These are phyloP conservation scores for Monascus purpureus DNA, from an alignment of 495 filamentous ascomycete genomes.

Conservation along the genomic window DNA sequence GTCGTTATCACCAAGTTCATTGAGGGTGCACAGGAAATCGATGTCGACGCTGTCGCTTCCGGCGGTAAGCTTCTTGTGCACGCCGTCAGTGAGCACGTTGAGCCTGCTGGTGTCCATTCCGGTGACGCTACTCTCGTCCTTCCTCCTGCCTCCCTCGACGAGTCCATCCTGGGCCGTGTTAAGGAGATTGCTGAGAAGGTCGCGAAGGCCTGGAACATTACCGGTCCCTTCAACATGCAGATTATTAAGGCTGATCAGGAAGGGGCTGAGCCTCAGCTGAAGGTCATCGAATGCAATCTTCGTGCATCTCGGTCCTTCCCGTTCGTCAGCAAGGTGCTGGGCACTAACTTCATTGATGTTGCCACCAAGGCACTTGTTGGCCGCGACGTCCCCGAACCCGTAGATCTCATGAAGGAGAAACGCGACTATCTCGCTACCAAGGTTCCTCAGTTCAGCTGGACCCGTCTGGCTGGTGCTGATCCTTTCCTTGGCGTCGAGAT, in stretches of 20 bases:
- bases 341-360: slow-evolving; percentile 93
- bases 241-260: slow-evolving; percentile 81
- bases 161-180: slow-evolving; percentile 61
- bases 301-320: slow-evolving; percentile 96
- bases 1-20: slow-evolving; percentile 99
- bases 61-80: slow-evolving; percentile 78
- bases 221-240: slow-evolving; percentile 98
- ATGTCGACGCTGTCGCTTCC: slow-evolving; percentile 89
- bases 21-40: slow-evolving; percentile 91
- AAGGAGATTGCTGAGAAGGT: slow-evolving; percentile 95
- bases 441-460: slow-evolving; percentile 98
- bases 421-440: slow-evolving; percentile 91
- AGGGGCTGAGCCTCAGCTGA: slow-evolving; percentile 59
- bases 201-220: slow-evolving; percentile 92
- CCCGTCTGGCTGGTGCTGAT: slow-evolving; percentile 92
- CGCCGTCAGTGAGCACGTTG: slow-evolving; percentile 90
- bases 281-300: slow-evolving; percentile 98
- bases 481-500: slow-evolving; percentile 98
- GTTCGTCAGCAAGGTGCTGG: slow-evolving; percentile 92
- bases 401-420: slow-evolving; percentile 77
- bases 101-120: slow-evolving; percentile 93
- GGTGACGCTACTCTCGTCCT: slow-evolving; percentile 90
- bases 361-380: slow-evolving; percentile 87
- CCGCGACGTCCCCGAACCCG: slow-evolving; percentile 71
- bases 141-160: slow-evolving; percentile 65